These are phyloP conservation scores for Thermomyces lanuginosus DNA, from an alignment of 2,329 filamentous ascomycete genomes.

Conservation along the genomic window DNA sequence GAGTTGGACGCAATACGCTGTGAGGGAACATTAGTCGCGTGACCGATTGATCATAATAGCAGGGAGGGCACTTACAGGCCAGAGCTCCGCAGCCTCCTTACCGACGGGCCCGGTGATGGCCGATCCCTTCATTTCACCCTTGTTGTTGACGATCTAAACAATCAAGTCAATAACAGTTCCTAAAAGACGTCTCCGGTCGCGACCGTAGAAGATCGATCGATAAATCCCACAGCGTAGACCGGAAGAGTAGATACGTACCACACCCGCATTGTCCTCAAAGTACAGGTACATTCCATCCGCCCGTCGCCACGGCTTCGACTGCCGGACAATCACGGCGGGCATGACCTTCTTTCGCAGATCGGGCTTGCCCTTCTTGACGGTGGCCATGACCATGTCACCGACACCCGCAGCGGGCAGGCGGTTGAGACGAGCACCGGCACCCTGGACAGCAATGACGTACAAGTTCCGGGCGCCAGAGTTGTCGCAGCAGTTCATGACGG, in stretches of 20 bases:
- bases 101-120: constrained; percentile 98
- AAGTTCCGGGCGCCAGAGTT: constrained; percentile 98
- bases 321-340: constrained; percentile 96
- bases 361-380: constrained; percentile 99
- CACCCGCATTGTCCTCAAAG: constrained; percentile 99
- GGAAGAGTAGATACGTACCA: constrained; percentile 46
- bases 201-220: neutral
- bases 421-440: constrained; percentile 94
- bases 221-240: constrained; percentile 1
- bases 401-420: constrained; percentile 92
- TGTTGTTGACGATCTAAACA: constrained; percentile 93
- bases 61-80: constrained; percentile 56
- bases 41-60: constrained; percentile 1
- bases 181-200: too few relatives aligned
- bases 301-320: constrained; percentile 99
- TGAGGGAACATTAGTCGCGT: constrained; percentile 16
- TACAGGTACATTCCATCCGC: constrained; percentile 97
- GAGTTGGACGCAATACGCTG: constrained; percentile 99
- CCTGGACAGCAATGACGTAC: constrained; percentile 99
- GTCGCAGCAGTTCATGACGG: constrained; percentile 99
- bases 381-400: constrained; percentile 99
- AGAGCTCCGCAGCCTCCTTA: constrained; percentile 99
- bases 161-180: too few relatives aligned
- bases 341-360: constrained; percentile 99
- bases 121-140: constrained; percentile 99